Percentiles rank a stretch among this genome's conserved stretches.
Evolutionary conservation across 306 rosid species (phyloP).

Genomic region (barrel medic (Medicago truncatula)): DNA sequence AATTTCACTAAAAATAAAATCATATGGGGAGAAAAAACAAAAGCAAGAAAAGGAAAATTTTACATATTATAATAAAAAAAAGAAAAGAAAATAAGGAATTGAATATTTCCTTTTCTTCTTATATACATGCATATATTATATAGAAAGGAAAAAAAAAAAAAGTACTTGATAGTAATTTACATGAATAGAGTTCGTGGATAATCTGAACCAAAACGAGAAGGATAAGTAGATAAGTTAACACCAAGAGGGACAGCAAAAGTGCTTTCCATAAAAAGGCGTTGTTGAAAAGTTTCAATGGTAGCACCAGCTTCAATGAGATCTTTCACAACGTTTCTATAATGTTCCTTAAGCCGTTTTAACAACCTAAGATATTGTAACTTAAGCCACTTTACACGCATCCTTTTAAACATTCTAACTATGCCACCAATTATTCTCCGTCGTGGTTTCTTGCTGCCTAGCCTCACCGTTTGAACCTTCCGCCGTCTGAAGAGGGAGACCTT

Average conservation of each 20-base stretch:
- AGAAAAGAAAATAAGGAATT: neutral
- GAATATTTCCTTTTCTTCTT: slow-evolving; percentile 19
- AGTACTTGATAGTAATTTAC: slow-evolving; percentile 32
- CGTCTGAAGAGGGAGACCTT: slow-evolving; percentile 49
- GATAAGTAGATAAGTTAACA: slow-evolving; percentile 53
- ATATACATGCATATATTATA: neutral
- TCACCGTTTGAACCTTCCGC: slow-evolving; percentile 46
- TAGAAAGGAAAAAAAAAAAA: neutral
- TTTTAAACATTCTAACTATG: slow-evolving; percentile 45
- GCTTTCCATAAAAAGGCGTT: slow-evolving; percentile 64
- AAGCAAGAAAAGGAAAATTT: neutral
- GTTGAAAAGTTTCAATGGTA: slow-evolving; percentile 58
- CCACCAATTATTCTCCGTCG: slow-evolving; percentile 34
- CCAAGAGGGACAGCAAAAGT: slow-evolving; percentile 70
- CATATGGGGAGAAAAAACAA: neutral
- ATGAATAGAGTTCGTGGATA: slow-evolving; percentile 52
- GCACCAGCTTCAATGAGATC: slow-evolving; percentile 59
- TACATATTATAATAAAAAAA: neutral
- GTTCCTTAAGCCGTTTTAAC: slow-evolving; percentile 56
- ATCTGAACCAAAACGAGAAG: slow-evolving; percentile 50
- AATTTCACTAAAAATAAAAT: neutral
- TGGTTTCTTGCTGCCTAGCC: slow-evolving; percentile 61
- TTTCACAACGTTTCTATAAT: slow-evolving; percentile 48
- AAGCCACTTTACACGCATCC: slow-evolving; percentile 60
- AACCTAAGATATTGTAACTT: slow-evolving; percentile 53